Evolutionary conservation across 495 filamentous ascomycete species (phyloP).

Genomic region (Lasiosphaeris hirsuta): DNA sequence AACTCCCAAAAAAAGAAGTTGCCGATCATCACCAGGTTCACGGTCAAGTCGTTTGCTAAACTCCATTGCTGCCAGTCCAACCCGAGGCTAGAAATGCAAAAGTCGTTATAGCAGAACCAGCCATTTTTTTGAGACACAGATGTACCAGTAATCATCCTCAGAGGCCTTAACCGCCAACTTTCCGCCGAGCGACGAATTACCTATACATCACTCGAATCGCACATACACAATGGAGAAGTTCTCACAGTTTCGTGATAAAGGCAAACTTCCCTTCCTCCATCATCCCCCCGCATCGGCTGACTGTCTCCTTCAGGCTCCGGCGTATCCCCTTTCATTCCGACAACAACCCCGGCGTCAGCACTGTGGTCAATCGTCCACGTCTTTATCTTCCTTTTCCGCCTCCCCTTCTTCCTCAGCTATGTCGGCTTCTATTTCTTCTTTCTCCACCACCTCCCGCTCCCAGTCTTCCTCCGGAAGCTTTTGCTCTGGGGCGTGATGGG

Average conservation of each 20-base stretch:
- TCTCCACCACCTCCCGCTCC: slow-evolving; percentile 84
- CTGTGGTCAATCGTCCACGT: slow-evolving; percentile 60
- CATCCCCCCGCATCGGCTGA: slow-evolving; percentile 6
- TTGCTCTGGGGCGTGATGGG: slow-evolving; percentile 81
- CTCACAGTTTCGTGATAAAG: slow-evolving; percentile 92
- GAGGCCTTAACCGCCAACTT: neutral
- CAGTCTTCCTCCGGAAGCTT: slow-evolving; percentile 72
- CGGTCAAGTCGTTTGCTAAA: neutral
- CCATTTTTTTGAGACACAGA: neutral
- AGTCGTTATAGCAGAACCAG: neutral
- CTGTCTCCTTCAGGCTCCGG: slow-evolving; percentile 66
- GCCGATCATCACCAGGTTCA: neutral
- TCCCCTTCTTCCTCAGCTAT: slow-evolving; percentile 71
- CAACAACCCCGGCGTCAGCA: slow-evolving; percentile 57
- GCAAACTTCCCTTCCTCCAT: slow-evolving; percentile 44
- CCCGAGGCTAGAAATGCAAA: neutral
- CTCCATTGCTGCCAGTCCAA: neutral
- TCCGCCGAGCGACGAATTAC: neutral
- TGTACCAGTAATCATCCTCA: neutral
- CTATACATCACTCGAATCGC: neutral
- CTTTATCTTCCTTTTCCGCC: slow-evolving; percentile 74
- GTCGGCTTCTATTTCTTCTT: slow-evolving; percentile 70
- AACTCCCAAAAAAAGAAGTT: neutral
- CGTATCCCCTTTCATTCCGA: slow-evolving; percentile 91
- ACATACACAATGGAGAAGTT: slow-evolving; percentile 81